These are phyloP conservation scores for Gossypium raimondii DNA, from an alignment of 345 rosid species.

Conservation along the genomic window DNA sequence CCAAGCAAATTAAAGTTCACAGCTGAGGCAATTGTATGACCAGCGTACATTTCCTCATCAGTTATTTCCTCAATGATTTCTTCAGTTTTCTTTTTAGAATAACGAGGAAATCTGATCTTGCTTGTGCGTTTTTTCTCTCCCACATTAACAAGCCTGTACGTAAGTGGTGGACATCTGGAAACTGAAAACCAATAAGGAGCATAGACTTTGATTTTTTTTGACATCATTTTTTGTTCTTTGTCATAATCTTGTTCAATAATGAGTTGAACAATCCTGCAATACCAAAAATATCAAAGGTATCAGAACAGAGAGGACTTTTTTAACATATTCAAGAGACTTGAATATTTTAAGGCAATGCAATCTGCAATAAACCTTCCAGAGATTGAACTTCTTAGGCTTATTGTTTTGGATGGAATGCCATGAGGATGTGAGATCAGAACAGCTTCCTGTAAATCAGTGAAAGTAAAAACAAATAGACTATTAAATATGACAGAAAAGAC, in stretches of 20 bases:
- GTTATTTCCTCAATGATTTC: constrained; percentile 54
- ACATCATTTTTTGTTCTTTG: constrained; percentile 44
- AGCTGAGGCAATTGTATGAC: constrained; percentile 84
- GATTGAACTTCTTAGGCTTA: constrained; percentile 71
- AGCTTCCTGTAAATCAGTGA: constrained; percentile 56
- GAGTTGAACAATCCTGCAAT: constrained; percentile 74
- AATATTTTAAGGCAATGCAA: constrained; percentile 11
- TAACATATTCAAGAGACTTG: constrained; percentile 9
- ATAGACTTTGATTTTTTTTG: constrained; percentile 66
- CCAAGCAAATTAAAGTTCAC: constrained; percentile 70
- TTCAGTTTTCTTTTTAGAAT: constrained; percentile 32
- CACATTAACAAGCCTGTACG: constrained; percentile 51
- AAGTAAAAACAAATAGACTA: constrained; percentile 15
- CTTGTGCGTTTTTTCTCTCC: constrained; percentile 43
- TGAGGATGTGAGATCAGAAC: constrained; percentile 80
- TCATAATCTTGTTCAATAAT: constrained; percentile 80
- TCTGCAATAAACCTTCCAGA: constrained; percentile 66
- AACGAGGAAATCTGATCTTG: constrained; percentile 39
- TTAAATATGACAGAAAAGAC: constrained; percentile 5
- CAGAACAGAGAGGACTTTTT: constrained; percentile 19
- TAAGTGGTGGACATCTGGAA: constrained; percentile 82
- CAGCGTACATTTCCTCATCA: constrained; percentile 73
- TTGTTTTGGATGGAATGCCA: constrained; percentile 70
- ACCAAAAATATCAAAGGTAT: constrained; percentile 20
- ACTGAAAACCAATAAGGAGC: constrained; percentile 90